A percentile compares a stretch with the other conserved stretches of the same genome.
These are phyloP conservation scores for Solanum ossicruentum DNA, from an alignment of 257 asterid genomes.

Conservation along the genomic window DNA sequence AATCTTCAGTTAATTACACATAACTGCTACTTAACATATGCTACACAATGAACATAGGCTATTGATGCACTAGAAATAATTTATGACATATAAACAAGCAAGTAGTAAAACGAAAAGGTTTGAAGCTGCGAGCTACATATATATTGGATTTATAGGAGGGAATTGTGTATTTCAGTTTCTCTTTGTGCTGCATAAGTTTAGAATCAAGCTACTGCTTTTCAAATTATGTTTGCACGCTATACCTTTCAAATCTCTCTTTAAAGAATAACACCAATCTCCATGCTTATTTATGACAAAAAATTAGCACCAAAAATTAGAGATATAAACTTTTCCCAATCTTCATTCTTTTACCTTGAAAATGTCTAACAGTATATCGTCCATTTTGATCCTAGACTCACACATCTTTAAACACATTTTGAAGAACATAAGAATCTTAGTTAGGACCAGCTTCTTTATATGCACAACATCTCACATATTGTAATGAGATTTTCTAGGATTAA, in stretches of 20 bases:
- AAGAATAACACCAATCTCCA: not conserved
- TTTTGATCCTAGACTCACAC: not conserved
- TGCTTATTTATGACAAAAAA: not conserved
- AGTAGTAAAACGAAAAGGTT: not conserved
- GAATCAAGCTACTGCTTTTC: not conserved
- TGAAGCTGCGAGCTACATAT: not conserved
- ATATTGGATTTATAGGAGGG: not conserved
- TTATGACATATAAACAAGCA: not conserved
- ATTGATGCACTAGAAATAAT: no score
- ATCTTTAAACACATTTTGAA: not conserved
- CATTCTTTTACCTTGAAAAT: not conserved
- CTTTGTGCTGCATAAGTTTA: not conserved
- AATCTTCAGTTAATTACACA: no score
- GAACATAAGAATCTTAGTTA: not conserved
- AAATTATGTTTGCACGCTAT: not conserved
- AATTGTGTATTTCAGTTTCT: not conserved
- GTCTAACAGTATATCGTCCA: not conserved
- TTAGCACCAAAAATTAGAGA: not conserved
- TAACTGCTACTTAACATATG: no score
- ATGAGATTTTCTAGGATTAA: not conserved
- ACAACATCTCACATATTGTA: not conserved
- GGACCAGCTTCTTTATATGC: not conserved
- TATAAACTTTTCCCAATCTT: not conserved
- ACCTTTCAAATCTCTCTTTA: not conserved
- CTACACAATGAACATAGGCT: no score